Conservation (phyloP, 306 rosid species). For the Calophaca sinica region DNA sequence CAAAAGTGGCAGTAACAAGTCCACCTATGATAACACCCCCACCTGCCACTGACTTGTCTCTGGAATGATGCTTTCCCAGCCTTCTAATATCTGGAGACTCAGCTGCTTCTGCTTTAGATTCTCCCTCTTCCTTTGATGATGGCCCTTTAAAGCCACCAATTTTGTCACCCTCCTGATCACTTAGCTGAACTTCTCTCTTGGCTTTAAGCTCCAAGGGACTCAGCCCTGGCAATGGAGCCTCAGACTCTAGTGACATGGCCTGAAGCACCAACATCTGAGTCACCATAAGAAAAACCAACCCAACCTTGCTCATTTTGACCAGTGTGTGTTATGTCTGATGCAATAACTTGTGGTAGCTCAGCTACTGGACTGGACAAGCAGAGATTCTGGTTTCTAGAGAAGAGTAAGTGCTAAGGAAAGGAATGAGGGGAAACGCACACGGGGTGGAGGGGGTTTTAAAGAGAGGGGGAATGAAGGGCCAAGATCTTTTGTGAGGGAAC, state of each 20-base stretch:
- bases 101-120: constrained; percentile 49
- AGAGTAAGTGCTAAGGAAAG: not conserved
- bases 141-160: constrained; percentile 40
- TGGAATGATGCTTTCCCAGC: constrained; percentile 66
- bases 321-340: constrained; percentile 1
- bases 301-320: constrained; percentile 55
- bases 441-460: constrained; percentile 19
- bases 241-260: constrained; percentile 49
- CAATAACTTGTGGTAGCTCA: constrained; percentile 9
- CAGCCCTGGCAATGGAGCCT: constrained; percentile 43
- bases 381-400: constrained; percentile 29
- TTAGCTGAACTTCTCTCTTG: constrained; percentile 23
- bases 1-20: constrained; percentile 75
- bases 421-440: constrained; percentile 16
- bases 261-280: constrained; percentile 55
- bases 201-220: constrained; percentile 35
- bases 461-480: constrained; percentile 42
- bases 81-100: constrained; percentile 67
- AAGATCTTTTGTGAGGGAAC: constrained; percentile 34
- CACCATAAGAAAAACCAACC: constrained; percentile 52
- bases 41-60: constrained; percentile 81
- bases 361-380: not conserved
- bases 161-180: constrained; percentile 27
- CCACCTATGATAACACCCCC: constrained; percentile 95
- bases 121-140: constrained; percentile 39